phyloP scores from a whole-genome alignment of 208 protist species.

The Acanthamoeba healyi region DNA sequence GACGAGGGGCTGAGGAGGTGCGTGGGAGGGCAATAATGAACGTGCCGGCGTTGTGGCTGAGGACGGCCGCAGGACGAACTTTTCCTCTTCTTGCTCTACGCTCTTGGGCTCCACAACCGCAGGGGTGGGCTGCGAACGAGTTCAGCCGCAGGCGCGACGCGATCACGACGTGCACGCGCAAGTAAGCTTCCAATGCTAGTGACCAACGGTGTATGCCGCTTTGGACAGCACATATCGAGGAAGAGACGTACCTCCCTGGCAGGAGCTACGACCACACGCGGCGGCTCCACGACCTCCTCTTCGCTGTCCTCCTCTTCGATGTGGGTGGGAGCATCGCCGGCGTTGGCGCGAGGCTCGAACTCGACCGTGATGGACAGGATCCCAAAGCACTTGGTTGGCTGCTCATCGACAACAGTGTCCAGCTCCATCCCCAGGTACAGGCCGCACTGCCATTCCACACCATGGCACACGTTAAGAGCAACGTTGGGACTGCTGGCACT shows the following conservation, averaged over 20 bases:
- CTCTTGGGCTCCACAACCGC: neutral
- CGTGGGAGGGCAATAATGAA: neutral
- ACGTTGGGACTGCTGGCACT: neutral
- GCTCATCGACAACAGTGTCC: neutral
- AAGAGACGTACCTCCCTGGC: neutral
- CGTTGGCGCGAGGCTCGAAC: slow-evolving; percentile 64
- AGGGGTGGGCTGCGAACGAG: neutral
- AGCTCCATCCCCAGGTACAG: slow-evolving; percentile 51
- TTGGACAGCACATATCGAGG: neutral
- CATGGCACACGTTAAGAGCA: neutral
- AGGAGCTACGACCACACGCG: neutral
- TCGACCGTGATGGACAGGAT: slow-evolving; percentile 47
- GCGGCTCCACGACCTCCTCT: slow-evolving; percentile 11
- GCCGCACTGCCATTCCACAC: neutral
- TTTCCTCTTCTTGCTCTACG: neutral
- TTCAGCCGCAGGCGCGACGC: neutral
- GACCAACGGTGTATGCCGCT: too few species aligned
- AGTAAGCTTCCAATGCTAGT: neutral
- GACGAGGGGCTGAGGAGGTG: too few species aligned
- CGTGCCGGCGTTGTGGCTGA: too few species aligned
- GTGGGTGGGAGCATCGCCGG: slow-evolving; percentile 27
- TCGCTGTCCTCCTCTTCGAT: slow-evolving; percentile 61
- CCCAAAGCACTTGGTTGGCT: slow-evolving; percentile 37
- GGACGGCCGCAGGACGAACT: neutral
- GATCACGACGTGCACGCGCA: neutral